These are phyloP conservation scores for Corynascus novoguineensis DNA, from an alignment of 495 filamentous ascomycete genomes.

Conservation along the genomic window DNA sequence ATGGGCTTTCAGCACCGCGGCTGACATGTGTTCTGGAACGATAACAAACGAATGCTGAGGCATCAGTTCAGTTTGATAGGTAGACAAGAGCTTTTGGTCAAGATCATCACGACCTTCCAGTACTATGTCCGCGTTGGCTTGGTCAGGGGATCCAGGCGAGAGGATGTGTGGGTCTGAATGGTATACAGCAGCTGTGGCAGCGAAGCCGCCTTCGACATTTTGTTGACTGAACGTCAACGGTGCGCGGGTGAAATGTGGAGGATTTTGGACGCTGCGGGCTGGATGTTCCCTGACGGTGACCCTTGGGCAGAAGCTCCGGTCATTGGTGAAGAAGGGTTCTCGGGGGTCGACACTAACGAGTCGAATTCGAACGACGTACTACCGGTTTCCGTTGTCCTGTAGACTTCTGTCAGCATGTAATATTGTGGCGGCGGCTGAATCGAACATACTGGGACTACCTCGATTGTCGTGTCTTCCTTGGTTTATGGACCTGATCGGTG, in stretches of 20 bases:
- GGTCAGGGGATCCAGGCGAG: neutral
- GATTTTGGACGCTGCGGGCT: neutral
- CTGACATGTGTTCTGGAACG: conserved; percentile 24
- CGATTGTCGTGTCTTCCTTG: conserved; percentile 10
- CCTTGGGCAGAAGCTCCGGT: neutral
- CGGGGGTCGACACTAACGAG: conserved; percentile 12
- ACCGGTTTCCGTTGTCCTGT: neutral
- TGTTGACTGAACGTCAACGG: neutral
- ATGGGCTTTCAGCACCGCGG: conserved; percentile 19
- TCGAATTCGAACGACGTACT: neutral
- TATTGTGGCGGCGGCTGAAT: neutral
- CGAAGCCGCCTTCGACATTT: neutral
- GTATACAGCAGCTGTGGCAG: neutral
- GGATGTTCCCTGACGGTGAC: neutral
- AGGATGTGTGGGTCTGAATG: neutral
- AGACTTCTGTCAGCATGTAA: neutral
- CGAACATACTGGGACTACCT: conserved; percentile 12
- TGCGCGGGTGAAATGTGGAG: neutral
- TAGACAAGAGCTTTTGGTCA: conserved; percentile 34
- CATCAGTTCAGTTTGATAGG: conserved; percentile 31
- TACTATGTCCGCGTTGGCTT: neutral
- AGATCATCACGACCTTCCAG: conserved; percentile 6
- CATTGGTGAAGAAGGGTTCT: conserved; percentile 8
- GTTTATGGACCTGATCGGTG: conserved; percentile 14
- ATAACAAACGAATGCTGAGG: conserved; percentile 38